Conservation (phyloP, 169 alveolate genomes). For the Plasmodium cynomolgi region DNA sequence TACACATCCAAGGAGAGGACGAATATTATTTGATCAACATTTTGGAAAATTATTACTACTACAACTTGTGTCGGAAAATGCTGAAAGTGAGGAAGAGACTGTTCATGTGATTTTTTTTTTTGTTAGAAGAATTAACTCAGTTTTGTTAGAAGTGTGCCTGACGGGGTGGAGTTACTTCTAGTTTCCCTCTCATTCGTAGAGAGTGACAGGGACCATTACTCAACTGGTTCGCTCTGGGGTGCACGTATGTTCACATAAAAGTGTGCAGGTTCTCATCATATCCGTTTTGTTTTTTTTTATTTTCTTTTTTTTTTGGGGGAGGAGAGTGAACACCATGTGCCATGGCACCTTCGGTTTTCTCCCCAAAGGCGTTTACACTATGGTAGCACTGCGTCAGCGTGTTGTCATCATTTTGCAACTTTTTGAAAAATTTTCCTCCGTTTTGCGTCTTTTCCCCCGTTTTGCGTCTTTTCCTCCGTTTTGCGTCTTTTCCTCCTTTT, state of each 20-base stretch:
- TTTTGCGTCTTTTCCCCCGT: background rate
- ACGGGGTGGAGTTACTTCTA: background rate
- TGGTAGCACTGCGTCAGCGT: background rate
- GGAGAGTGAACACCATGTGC: background rate
- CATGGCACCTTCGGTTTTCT: background rate
- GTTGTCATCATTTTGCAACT: background rate
- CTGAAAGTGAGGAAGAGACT: constrained; percentile 3
- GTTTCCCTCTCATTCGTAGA: background rate
- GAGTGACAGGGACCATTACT: background rate
- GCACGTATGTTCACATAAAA: background rate
- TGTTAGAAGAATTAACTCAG: background rate
- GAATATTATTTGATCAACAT: background rate
- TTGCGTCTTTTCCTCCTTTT: background rate
- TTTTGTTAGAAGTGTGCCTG: background rate
- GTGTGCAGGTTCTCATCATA: background rate
- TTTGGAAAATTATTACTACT: constrained; percentile 17
- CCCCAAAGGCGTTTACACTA: background rate
- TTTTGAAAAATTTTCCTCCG: background rate
- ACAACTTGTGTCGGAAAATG: background rate
- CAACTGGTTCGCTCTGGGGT: background rate
- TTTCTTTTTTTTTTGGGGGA: background rate
- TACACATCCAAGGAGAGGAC: constrained; percentile 9
- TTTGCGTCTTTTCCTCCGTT: no score
- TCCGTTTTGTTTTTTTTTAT: background rate
- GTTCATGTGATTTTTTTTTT: background rate